Evolutionary conservation across 1,139 yeast genomes (phyloP), one percentile per base, ranked within the genome.

Genomic region (Torulaspora pretoriensis): DNA sequence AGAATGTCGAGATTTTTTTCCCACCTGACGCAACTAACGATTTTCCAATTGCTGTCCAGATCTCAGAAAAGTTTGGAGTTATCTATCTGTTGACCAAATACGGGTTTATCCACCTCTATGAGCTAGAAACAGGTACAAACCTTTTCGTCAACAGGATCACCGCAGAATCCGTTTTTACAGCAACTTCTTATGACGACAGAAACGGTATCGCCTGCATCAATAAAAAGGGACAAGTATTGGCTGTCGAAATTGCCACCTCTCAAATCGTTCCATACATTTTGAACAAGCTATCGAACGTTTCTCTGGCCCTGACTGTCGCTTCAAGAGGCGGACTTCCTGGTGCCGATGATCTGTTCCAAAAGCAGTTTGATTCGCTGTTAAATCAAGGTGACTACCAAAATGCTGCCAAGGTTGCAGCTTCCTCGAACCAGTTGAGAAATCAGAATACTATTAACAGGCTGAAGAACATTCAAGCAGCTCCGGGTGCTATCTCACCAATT

Each of bases 301-400:
- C 85, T 24, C 74, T 94, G 60, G 98, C 97, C 2, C 74, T 94
- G 51, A 76, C 92, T 8, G 78, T 94, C 54, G 95, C 97, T 16
- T 80, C 96, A 8, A 85, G 97, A 68, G 97, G 97, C 61, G 96
- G 96, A 1, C 78, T 94, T 65, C 94, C 96, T 39, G 99, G 98
- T 53, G 98, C 97, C 37, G 98, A 92, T 65, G 83, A 82, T 60
- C 75, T 94, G 53, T 90, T 94, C 69, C 73, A 78, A 48, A 96
- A 90, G 68, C 97, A 90, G 68, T 94, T 94, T 70, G 95, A 89
- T 64, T 82, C 80, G 61, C 77, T 83, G 59, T 75, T 94, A 61
- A 78, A 81, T 58, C 80, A 82, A 59, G 97, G 97, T 54, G 95
- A 89, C 64, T 92, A 89, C 63, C 74, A 82, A 48, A 83, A 83